phyloP scores from a whole-genome alignment of 345 rosid genomes.

The Ceriops zippeliana region DNA sequence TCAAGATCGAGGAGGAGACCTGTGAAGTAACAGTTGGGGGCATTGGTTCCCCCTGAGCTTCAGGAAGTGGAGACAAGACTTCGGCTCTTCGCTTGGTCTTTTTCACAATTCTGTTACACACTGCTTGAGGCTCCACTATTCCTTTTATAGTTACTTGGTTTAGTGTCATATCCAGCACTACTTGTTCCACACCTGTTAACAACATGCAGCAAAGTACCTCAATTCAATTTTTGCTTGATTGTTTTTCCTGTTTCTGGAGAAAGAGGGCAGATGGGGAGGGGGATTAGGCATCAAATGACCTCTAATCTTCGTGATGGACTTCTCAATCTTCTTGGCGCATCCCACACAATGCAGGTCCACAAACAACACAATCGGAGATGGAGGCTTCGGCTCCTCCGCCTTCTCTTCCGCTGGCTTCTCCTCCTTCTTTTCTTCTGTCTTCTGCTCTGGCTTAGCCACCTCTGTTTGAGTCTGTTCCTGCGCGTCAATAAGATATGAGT shows the following conservation, averaged over 20 bases:
- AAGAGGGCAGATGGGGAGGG: neutral
- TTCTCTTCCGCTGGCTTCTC: constrained; percentile 24
- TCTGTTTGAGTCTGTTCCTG: constrained; percentile 43
- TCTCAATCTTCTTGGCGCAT: constrained; percentile 88
- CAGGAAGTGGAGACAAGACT: constrained; percentile 74
- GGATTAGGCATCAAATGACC: constrained; percentile 31
- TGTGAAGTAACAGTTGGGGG: constrained; percentile 65
- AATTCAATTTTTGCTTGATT: neutral
- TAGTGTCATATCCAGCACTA: constrained; percentile 56
- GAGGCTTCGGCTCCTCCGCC: constrained; percentile 46
- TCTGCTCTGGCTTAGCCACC: constrained; percentile 35
- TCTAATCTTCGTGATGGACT: constrained; percentile 64
- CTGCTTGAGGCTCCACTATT: constrained; percentile 69
- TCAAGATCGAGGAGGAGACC: constrained; percentile 20
- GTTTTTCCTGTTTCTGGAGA: neutral
- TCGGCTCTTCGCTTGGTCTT: constrained; percentile 73
- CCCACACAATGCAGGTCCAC: constrained; percentile 94
- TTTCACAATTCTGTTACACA: constrained; percentile 69
- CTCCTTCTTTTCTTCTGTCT: constrained; percentile 23
- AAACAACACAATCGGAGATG: constrained; percentile 60
- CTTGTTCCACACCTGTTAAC: constrained; percentile 76
- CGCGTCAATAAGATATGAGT: neutral
- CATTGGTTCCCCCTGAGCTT: constrained; percentile 64
- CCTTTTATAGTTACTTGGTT: constrained; percentile 85
- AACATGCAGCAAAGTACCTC: too few relatives aligned